Percentiles rank a stretch among this genome's conserved stretches.
Conservation (phyloP, 805 yeast genomes). For the Monosporozyma unispora region DNA sequence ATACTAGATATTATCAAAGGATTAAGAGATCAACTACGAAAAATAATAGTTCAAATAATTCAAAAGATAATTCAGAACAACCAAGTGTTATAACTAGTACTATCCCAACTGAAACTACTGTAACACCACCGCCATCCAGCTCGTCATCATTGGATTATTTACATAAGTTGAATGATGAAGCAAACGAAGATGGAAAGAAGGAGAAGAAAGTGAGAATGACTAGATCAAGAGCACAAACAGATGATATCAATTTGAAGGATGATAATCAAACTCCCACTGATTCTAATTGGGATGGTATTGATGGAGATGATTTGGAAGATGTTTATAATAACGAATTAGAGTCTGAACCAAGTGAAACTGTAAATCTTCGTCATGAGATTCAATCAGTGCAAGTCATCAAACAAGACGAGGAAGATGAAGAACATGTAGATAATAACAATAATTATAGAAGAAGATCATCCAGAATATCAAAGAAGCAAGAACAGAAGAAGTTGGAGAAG, state of each 20-base stretch:
- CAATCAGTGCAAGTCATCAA: too few relatives aligned
- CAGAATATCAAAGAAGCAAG: conserved; percentile 8
- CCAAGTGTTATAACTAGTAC: not conserved
- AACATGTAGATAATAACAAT: not conserved
- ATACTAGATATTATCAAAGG: conserved; percentile 21
- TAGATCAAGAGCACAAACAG: not conserved
- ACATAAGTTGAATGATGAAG: not conserved
- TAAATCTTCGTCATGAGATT: too few relatives aligned
- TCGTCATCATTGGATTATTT: not conserved
- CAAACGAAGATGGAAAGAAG: not conserved
- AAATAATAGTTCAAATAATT: not conserved
- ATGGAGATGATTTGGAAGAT: not conserved
- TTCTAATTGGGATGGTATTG: not conserved
- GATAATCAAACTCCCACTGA: not conserved
- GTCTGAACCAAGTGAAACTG: not conserved
- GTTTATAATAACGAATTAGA: not conserved
- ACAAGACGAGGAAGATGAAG: not conserved
- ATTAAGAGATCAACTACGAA: conserved; percentile 9
- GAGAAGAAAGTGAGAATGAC: not conserved
- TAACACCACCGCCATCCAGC: not conserved
- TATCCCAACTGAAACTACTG: not conserved
- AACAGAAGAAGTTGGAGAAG: conserved; percentile 4
- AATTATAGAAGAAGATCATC: conserved; percentile 10
- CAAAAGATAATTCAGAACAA: not conserved
- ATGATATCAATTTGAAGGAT: not conserved